Evolutionary conservation across 2,329 filamentous ascomycete species (phyloP), one percentile per base, ranked within the genome.

Genomic region (Colletotrichum eleusines): DNA sequence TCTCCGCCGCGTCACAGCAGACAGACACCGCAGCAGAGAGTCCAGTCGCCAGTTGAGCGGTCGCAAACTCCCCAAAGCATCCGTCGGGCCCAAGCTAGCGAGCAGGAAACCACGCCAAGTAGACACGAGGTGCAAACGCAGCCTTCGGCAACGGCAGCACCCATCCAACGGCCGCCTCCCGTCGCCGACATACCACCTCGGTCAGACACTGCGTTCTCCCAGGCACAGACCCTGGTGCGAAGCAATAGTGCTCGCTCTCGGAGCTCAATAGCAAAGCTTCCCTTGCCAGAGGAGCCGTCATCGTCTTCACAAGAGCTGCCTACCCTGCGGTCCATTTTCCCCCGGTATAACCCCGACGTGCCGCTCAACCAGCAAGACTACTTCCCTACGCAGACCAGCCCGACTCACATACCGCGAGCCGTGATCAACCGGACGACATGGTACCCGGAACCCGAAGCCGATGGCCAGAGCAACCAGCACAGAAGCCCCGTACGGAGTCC

Each of bases 271-370:
- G 86, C 87, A 61, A 90, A 90, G 74, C 79, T 82, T 31, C 87
- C 86, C 20, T 75, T 86, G 5, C 76, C 76, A 33, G 81, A 83
- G 31, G 78, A 80, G 11, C 55, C 78, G 1, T 69, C 76, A 5
- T 74, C 76, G 28, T 72, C 78, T 54, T 62, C 71, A 7, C 65
- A 61, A 40, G 54, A 69, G 40, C 72, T 62, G 80, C 84, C 38
- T 7, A 82, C 86, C 0, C 85, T 92, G 75, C 87, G 88, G 40
- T 94, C 92, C 31, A 94, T 95, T 75, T 95, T 95, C 75, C 92
- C 92, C 9, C 86, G 87, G 38, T 94, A 94, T 77, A 90, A 95
- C 76, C 90, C 89, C 3, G 86, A 86, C 1, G 77, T 93, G 31
- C 84, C 91, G 6, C 85, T 94, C 3, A 85, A 89, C 66, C 88